Evolutionary conservation across 2,329 filamentous ascomycete species (phyloP), one percentile per base, ranked within the genome.

Genomic region (Trichocomaceae sp.): DNA sequence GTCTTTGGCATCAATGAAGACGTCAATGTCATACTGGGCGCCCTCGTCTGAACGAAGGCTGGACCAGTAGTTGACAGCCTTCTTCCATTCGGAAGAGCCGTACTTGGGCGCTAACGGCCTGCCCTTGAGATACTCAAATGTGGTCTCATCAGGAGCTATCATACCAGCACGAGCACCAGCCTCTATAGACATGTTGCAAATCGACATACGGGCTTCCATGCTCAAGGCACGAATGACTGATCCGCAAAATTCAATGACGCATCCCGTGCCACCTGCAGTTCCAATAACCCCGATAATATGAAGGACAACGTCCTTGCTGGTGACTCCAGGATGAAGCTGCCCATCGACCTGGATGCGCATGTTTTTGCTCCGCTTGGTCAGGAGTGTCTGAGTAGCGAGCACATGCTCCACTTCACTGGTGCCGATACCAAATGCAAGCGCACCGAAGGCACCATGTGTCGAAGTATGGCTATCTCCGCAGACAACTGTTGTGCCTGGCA

Each of bases 141-240:
- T 97, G 56, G 79, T 87, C 68, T 96, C 86, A 67, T 99, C 93
- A 5, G 93, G 93, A 9, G 93, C 93, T 57, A 99, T 86, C 90
- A 99, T 95, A 62, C 93, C 93, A 58, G 92, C 92, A 75, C 93
- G 83, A 47, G 93, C 93, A 73, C 93, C 93, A 63, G 81, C 93
- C 78, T 99, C 93, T 63, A 97, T 96, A 13, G 91, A 90, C 93
- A 97, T 97, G 78, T 99, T 99, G 79, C 93, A 97, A 71, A 99
- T 95, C 60, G 91, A 96, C 93, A 99, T 97, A 63, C 93, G 85
- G 44, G 92, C 93, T 75, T 97, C 93, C 83, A 99, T 96, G 73
- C 89, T 95, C 64, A 97, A 79, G 58, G 75, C 77, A 63, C 90
- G 85, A 69, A 99, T 96, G 58, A 93, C 89, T 50, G 91, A 96